Percentiles rank a stretch among this genome's conserved stretches.
phyloP scores from a whole-genome alignment of 177 flowering plant species.

The Tripterygium wilfordii region DNA sequence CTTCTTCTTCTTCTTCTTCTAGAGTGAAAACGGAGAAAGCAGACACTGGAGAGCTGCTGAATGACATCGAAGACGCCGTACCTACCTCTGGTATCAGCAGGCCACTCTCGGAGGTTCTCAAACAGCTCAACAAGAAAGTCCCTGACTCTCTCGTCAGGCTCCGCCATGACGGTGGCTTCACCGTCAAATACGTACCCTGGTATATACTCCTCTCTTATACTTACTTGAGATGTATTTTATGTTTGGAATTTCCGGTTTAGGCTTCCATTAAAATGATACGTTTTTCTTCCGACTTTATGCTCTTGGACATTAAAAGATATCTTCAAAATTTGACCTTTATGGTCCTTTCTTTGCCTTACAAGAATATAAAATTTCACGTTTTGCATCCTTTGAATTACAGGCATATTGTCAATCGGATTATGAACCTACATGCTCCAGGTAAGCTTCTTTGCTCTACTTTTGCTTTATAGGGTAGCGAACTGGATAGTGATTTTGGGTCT shows the following conservation, averaged over 20 bases:
- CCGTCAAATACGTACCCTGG: conserved; percentile 86
- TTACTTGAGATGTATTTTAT: too few species aligned
- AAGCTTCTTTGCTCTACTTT: conserved; percentile 1
- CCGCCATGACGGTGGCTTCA: conserved; percentile 59
- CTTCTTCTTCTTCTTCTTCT: too few species aligned
- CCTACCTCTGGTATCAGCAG: conserved; percentile 62
- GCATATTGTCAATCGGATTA: conserved; percentile 82
- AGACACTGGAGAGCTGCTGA: too few species aligned
- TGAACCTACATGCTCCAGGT: conserved; percentile 97
- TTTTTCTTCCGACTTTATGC: too few species aligned
- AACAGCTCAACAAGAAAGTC: conserved; percentile 68
- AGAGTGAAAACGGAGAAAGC: too few species aligned
- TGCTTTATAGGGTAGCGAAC: neutral
- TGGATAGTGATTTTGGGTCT: neutral
- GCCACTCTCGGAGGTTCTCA: conserved; percentile 77
- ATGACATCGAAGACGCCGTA: conserved; percentile 18
- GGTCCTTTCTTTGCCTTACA: neutral
- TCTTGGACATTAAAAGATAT: too few species aligned
- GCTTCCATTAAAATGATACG: too few species aligned
- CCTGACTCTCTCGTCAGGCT: conserved; percentile 61
- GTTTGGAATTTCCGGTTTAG: too few species aligned
- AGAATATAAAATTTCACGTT: too few species aligned
- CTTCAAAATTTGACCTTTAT: neutral
- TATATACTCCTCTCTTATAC: conserved; percentile 11
- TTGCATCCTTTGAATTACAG: conserved; percentile 39